These are phyloP conservation scores for Linanthus parryae DNA, from an alignment of 148 eudicot genomes.

Conservation along the genomic window DNA sequence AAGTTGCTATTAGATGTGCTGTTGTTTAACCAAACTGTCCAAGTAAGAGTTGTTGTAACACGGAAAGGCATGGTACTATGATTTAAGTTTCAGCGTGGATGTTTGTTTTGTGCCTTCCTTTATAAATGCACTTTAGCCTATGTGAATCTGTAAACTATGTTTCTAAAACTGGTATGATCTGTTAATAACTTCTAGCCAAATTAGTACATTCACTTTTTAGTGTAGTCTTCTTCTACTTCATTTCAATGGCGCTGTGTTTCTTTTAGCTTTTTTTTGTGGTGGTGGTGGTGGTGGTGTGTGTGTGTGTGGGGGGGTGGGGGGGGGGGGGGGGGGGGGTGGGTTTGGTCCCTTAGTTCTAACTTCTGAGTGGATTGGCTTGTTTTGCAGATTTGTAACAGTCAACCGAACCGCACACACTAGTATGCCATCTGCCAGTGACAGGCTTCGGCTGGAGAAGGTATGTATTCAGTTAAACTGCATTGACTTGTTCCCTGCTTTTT, in stretches of 20 bases:
- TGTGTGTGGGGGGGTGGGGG: no score
- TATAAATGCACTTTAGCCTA: neutral
- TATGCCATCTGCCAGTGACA: conserved; percentile 83
- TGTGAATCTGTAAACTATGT: neutral
- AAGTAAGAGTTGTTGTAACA: no score
- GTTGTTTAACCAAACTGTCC: no score
- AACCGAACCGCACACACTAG: conserved; percentile 68
- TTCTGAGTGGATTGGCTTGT: neutral
- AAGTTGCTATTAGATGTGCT: neutral
- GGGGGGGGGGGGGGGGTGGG: no score
- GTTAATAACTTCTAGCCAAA: neutral
- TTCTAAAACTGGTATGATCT: neutral
- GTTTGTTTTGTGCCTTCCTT: neutral
- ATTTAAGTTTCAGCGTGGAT: neutral
- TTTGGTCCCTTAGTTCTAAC: no score
- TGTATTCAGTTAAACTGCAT: neutral
- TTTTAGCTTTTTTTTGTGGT: no score
- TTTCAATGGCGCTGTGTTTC: no score
- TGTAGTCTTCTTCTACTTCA: no score
- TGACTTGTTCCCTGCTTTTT: neutral
- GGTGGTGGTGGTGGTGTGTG: no score
- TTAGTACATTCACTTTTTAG: neutral
- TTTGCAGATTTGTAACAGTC: conserved; percentile 82
- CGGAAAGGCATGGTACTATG: no score
- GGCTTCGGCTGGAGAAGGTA: conserved; percentile 82